These are phyloP conservation scores for Corinectria fuckeliana DNA, from an alignment of 2,329 filamentous ascomycete species.

Conservation along the genomic window DNA sequence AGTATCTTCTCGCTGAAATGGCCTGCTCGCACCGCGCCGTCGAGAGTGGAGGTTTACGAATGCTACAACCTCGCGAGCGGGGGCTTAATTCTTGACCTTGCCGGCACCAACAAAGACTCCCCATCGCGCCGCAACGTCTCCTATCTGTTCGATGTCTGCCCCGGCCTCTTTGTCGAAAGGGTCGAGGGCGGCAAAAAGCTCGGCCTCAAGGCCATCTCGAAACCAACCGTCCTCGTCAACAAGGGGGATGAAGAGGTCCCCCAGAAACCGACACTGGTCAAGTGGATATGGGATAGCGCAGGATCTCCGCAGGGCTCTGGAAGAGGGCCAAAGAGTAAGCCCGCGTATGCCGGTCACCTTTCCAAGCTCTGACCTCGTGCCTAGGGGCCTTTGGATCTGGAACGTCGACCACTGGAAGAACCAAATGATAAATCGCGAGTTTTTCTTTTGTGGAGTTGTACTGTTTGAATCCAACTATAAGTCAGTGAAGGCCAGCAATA, in stretches of 20 bases:
- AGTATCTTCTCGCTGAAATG: constrained; percentile 47
- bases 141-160: constrained; percentile 47
- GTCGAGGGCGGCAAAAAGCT: constrained; percentile 43
- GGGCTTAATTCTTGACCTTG: constrained; percentile 40
- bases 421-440: constrained; percentile 24
- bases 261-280: constrained; percentile 43
- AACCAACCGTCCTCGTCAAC: constrained; percentile 44
- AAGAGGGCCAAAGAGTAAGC: constrained; percentile 41
- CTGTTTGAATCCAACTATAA: constrained; percentile 3
- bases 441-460: neutral
- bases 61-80: constrained; percentile 45
- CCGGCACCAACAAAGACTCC: constrained; percentile 39
- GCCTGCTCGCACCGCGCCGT: constrained; percentile 45
- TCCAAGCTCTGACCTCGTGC: constrained; percentile 40
- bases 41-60: constrained; percentile 46
- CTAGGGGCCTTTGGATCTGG: constrained; percentile 32
- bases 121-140: constrained; percentile 39
- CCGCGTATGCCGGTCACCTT: constrained; percentile 12
- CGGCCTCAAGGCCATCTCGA: constrained; percentile 41
- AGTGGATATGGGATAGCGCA: constrained; percentile 43
- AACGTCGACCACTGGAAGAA: constrained; percentile 26
- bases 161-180: constrained; percentile 47
- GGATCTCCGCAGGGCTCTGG: constrained; percentile 22
- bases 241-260: constrained; percentile 35
- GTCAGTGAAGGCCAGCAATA: constrained; percentile 12